Evolutionary conservation across 2,329 filamentous ascomycete species (phyloP).

Genomic region (Penicillium nordicum): DNA sequence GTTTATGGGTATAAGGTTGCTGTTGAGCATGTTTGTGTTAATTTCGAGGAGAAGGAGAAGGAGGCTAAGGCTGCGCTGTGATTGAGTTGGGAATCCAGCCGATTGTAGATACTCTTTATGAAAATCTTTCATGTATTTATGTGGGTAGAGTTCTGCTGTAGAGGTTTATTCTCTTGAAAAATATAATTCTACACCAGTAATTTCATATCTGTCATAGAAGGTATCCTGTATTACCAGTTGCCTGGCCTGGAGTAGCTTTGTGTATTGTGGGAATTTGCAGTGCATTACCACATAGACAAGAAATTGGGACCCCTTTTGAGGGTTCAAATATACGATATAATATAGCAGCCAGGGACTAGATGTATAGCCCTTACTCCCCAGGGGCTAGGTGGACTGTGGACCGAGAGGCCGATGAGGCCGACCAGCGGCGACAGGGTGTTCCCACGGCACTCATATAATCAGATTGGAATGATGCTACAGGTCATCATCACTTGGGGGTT

Average conservation of each 20-base stretch:
- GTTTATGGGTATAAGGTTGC: conserved; percentile 61
- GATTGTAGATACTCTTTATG: not conserved
- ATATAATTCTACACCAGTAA: not conserved
- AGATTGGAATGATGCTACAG: not conserved
- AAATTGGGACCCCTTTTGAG: not conserved
- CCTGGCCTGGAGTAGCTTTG: not conserved
- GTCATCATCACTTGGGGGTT: conserved; percentile 16
- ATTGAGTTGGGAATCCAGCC: not conserved
- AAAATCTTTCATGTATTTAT: not conserved
- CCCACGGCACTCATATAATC: not conserved
- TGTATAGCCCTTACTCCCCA: not conserved
- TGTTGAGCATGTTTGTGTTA: conserved; percentile 50
- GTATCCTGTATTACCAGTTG: not conserved
- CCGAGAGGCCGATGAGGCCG: not conserved
- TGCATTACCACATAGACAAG: not conserved
- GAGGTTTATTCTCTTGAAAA: not conserved
- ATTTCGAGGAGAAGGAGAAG: conserved; percentile 35
- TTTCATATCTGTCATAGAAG: not conserved
- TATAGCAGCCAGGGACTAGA: not conserved
- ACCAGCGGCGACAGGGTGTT: conserved; percentile 13
- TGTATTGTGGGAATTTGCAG: no score
- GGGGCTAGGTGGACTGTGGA: not conserved
- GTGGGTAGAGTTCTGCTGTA: not conserved
- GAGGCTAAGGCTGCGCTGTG: conserved; percentile 22
- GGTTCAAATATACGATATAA: not conserved